Base-by-base conservation (phyloP, 306 rosid species). In the Glycine soja region DNA sequence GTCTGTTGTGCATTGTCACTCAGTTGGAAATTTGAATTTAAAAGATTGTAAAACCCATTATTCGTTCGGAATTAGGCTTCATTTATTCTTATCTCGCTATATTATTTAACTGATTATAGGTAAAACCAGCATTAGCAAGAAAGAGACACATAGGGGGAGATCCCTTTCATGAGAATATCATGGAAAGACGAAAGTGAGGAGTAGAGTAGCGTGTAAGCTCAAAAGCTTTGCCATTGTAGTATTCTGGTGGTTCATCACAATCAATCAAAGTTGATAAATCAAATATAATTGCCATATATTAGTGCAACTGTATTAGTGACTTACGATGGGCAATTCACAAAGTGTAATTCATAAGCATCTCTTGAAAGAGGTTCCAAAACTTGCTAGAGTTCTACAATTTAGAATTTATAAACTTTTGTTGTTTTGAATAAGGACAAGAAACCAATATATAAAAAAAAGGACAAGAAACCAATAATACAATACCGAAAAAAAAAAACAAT, bases 161-260 rank as follows among this genome's bases (percentile, higher is more conserved):
- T 13, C 9, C 66, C 54, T 43, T 68, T 16, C 73, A 15, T 43
- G 5, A 68, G 73, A 42, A 67, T 15, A 43, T 18, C 70, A 72
- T 14, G 34, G 12, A 61, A 79, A 63, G 32, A 75, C 79, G 70
- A 64, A 48, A 15, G 4, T 59, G 34, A 24, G 64, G 19, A 40
- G 74, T 68, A 19, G 77, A 80, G 46, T 76, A 72, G 78, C 89
- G 80, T 86, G 70, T 59, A 83, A 61, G 83, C 65, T 56, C 46
- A 56, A 47, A 7, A 77, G 68, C 70, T 87, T 42, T 77, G 57
- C 67, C 24, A 66, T 36, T 10, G 58, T 7, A 43, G 75, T 45
- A 52, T 52, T 54, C 48, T 67, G 15, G 74, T 51, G 78, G 51
- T 65, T 68, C 61, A 66, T 70, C 76, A 14, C 42, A 70, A 64